phyloP scores from a whole-genome alignment of 805 yeast species.

The Myxozyma vanderwaltii region DNA sequence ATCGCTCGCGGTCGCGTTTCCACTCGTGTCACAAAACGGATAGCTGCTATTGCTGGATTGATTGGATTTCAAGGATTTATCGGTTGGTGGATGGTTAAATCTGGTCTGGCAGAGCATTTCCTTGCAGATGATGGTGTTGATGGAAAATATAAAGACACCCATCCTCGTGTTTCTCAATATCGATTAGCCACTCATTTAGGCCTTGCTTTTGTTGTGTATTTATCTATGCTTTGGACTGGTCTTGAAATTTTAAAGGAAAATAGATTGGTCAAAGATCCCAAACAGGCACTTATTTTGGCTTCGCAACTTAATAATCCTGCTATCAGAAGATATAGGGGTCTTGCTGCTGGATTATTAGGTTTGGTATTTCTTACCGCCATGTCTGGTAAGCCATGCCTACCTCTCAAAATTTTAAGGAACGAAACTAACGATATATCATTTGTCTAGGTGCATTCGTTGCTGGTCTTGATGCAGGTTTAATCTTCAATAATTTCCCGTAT shows the following conservation, averaged over 20 bases:
- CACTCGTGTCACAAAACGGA: conserved; percentile 62
- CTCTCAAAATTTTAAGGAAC: conserved; percentile 95
- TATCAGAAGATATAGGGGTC: conserved; percentile 57
- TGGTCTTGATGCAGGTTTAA: conserved; percentile 95
- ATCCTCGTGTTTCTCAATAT: conserved; percentile 97
- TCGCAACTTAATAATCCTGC: conserved; percentile 59
- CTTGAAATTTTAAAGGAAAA: conserved; percentile 77
- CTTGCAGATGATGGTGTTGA: conserved; percentile 70
- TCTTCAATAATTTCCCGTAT: conserved; percentile 93
- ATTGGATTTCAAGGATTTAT: conserved; percentile 93
- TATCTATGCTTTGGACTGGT: conserved; percentile 90
- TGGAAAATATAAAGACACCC: conserved; percentile 41
- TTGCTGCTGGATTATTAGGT: conserved; percentile 59
- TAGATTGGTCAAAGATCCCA: conserved; percentile 67
- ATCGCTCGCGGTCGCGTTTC: conserved; percentile 67
- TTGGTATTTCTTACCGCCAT: conserved; percentile 86
- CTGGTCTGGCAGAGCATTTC: conserved; percentile 84
- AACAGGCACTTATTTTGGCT: conserved; percentile 55
- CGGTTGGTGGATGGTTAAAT: conserved; percentile 99
- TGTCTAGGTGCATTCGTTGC: conserved; percentile 98
- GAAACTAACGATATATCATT: neutral
- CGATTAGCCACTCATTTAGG: conserved; percentile 92
- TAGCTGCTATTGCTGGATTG: conserved; percentile 71
- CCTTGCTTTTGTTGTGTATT: conserved; percentile 83
- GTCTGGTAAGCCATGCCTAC: conserved; percentile 84